Evolutionary conservation across 2,329 filamentous ascomycete genomes (phyloP).

Genomic region (Fusarium tjaetaba): DNA sequence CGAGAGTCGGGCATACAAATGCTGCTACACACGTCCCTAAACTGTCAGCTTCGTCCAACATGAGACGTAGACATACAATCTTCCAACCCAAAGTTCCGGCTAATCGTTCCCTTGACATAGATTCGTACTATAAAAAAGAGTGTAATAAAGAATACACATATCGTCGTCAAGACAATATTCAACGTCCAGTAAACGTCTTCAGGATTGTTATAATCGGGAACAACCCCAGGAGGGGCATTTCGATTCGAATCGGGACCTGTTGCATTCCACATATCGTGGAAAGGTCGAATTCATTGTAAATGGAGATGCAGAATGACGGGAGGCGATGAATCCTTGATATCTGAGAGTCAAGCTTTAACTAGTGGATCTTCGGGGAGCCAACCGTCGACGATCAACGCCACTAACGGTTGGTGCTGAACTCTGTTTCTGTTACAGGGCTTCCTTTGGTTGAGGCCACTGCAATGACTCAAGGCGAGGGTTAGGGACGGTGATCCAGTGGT

Average conservation of each 20-base stretch:
- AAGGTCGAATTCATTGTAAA: not conserved
- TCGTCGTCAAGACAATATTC: conserved; percentile 19
- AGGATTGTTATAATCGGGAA: conserved; percentile 26
- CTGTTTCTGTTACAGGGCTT: not conserved
- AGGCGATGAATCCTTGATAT: not conserved
- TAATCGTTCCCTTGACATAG: conserved; percentile 30
- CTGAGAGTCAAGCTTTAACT: not conserved
- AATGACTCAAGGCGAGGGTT: conserved; percentile 13
- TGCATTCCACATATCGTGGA: conserved; percentile 37
- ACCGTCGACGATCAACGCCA: conserved; percentile 12
- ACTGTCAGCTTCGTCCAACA: not conserved
- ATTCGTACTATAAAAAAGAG: conserved; percentile 28
- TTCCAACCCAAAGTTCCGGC: conserved; percentile 15
- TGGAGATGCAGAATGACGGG: not conserved
- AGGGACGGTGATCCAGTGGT: conserved; percentile 7
- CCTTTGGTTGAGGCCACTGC: not conserved
- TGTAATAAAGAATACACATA: conserved; percentile 18
- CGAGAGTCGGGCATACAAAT: conserved; percentile 15
- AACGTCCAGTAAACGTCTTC: conserved; percentile 36
- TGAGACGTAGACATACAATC: conserved; percentile 23
- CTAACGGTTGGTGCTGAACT: conserved; percentile 18
- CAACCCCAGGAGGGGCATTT: conserved; percentile 31
- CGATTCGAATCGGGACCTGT: conserved; percentile 40
- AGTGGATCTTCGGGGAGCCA: not conserved
- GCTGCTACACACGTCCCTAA: conserved; percentile 31